These are phyloP conservation scores for Chlamydomonas eustigma DNA, from an alignment of 139 green algal species.

Conservation along the genomic window DNA sequence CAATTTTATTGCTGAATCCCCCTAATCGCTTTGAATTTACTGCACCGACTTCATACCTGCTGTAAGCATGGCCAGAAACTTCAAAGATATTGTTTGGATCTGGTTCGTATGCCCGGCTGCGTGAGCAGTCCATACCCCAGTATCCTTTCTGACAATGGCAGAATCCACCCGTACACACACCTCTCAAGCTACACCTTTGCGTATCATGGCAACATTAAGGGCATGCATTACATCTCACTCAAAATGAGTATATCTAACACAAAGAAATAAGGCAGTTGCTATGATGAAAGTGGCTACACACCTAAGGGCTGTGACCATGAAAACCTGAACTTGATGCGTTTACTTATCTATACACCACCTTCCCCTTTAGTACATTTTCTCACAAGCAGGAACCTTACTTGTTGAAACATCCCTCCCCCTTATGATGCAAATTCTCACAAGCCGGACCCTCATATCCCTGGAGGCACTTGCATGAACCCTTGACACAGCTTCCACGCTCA, in stretches of 20 bases:
- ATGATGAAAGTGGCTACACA: no score
- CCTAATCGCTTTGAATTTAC: no score
- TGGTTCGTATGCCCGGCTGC: background rate
- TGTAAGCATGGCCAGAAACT: background rate
- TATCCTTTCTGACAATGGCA: background rate
- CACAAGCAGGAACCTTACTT: background rate
- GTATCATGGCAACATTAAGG: no score
- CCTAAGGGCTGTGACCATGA: no score
- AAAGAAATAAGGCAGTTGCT: no score
- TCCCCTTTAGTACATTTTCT: no score
- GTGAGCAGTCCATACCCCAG: conserved; percentile 6
- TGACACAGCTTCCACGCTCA: conserved; percentile 1
- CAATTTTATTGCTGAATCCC: no score
- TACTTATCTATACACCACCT: no score
- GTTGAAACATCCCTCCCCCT: background rate
- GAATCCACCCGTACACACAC: background rate
- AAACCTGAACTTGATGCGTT: no score
- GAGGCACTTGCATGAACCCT: background rate
- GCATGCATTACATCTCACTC: no score
- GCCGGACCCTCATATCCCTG: background rate
- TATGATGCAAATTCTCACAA: background rate
- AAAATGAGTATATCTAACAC: no score
- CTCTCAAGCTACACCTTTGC: background rate
- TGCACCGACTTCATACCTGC: background rate
- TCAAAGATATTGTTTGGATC: background rate